Percentiles rank a stretch among this genome's conserved stretches.
Evolutionary conservation across 2,329 filamentous ascomycete genomes (phyloP).

Genomic region (Ceratocystis destructans): DNA sequence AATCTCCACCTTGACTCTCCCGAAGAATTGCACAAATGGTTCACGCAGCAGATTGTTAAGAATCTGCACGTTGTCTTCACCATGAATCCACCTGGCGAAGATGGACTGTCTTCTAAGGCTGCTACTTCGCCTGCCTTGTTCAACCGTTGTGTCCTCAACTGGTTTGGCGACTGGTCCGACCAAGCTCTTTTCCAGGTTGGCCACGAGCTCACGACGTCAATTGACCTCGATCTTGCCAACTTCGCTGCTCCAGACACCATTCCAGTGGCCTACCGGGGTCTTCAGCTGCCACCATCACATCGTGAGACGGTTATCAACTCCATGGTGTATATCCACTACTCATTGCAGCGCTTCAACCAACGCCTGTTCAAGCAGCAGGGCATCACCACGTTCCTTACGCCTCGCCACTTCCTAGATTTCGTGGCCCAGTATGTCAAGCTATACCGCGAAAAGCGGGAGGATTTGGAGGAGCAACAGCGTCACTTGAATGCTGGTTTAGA

Average conservation of each 20-base stretch:
- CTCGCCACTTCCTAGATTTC: constrained; percentile 94
- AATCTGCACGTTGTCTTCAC: constrained; percentile 99
- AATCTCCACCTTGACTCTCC: constrained; percentile 90
- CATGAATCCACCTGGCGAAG: constrained; percentile 89
- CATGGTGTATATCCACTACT: constrained; percentile 98
- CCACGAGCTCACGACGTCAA: constrained; percentile 86
- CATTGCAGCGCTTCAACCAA: constrained; percentile 75
- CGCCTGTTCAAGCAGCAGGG: constrained; percentile 85
- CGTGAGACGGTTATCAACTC: constrained; percentile 88
- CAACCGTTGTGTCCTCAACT: constrained; percentile 99
- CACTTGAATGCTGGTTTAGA: constrained; percentile 97
- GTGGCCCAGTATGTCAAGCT: constrained; percentile 95
- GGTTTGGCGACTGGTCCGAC: constrained; percentile 99
- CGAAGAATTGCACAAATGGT: constrained; percentile 99
- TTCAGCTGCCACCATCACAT: constrained; percentile 74
- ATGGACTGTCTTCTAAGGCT: constrained; percentile 86
- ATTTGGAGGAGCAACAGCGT: constrained; percentile 94
- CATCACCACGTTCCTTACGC: constrained; percentile 83
- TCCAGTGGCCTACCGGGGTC: constrained; percentile 78
- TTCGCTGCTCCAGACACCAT: constrained; percentile 82
- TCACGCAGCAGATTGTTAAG: constrained; percentile 97
- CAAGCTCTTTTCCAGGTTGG: constrained; percentile 97
- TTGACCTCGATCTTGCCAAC: constrained; percentile 80
- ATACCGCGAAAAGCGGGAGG: constrained; percentile 96
- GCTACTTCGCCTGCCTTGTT: constrained; percentile 96